Percentiles rank a stretch among this genome's conserved stretches.
phyloP scores from a whole-genome alignment of 2,329 filamentous ascomycete species.

The Leptographium radiaticola region DNA sequence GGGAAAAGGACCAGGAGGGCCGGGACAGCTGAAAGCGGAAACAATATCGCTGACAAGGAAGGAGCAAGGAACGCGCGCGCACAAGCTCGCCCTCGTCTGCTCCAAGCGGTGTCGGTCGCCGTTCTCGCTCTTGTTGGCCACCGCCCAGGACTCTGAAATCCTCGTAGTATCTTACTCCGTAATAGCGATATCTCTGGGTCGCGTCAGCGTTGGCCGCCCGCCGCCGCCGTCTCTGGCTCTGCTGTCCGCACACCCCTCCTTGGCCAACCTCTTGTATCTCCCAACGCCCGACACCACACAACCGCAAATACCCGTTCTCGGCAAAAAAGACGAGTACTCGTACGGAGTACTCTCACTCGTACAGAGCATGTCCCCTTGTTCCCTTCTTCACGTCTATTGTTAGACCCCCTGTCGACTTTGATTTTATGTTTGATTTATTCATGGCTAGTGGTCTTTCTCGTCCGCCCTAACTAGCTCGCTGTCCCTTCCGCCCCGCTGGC shows the following conservation, averaged over 20 bases:
- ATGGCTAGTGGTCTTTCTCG: neutral
- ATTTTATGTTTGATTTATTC: neutral
- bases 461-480: neutral
- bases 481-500: neutral
- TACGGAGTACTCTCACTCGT: too few relatives aligned
- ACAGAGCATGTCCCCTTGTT: neutral
- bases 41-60: neutral
- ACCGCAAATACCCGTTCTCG: too few relatives aligned
- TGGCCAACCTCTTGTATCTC: too few relatives aligned
- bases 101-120: neutral
- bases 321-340: too few relatives aligned
- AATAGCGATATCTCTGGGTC: too few relatives aligned
- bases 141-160: too few relatives aligned
- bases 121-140: too few relatives aligned
- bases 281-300: too few relatives aligned
- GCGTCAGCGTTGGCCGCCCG: too few relatives aligned
- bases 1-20: neutral
- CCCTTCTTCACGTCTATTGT: neutral
- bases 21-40: neutral
- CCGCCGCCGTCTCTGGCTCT: too few relatives aligned
- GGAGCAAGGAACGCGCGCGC: neutral
- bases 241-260: too few relatives aligned
- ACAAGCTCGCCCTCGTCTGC: neutral
- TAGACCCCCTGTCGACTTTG: neutral
- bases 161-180: too few relatives aligned